Base-by-base conservation (phyloP, 768 basidiomycete species). In the Chiua virens region DNA sequence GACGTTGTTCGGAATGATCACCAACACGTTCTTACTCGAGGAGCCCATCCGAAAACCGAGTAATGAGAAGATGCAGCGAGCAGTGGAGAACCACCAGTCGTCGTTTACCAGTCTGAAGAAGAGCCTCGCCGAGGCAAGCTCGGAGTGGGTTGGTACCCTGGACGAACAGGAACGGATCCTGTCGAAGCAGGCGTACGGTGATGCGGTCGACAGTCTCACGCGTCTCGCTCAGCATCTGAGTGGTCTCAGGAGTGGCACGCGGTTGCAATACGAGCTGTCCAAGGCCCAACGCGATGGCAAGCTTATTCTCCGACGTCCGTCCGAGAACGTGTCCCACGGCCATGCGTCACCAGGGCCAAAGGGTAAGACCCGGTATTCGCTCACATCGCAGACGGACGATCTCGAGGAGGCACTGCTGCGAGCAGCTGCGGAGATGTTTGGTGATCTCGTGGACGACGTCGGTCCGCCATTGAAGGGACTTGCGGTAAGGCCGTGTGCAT, bases 211-310 rank as follows among this genome's bases (percentile, higher is more conserved):
- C 52, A 87, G 86, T 60, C 75, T 99, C 60, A 95, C 89, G 52
- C 76, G 93, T 17, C 80, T 99, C 5, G 97, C 92, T 1, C 96
- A 99, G 63, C 95, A 98, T 72, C 71, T 99, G 35, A 94, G 87
- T 49, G 94, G 96, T 22, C 73, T 98, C 52, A 73, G 96, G 42
- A 85, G 89, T 50, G 89, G 93, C 2, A 92, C 87, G 8, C 79
- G 81, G 30, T 68, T 98, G 32, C 94, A 98, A 64, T 84, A 87
- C 54, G 90, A 95, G 43, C 68, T 98, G 25, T 81, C 87, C 14
- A 80, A 79, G 57, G 87, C 88, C 2, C 69, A 75, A 39, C 55
- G 71, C 6, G 73, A 76, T 4, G 77, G 74, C n/a, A 79, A 71
- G 49, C 43, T 78, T n/a, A 57, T 70, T 13, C 49, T 78, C 25